phyloP scores from a whole-genome alignment of 2,329 filamentous ascomycete genomes.

The Pestalotiopsis fici region DNA sequence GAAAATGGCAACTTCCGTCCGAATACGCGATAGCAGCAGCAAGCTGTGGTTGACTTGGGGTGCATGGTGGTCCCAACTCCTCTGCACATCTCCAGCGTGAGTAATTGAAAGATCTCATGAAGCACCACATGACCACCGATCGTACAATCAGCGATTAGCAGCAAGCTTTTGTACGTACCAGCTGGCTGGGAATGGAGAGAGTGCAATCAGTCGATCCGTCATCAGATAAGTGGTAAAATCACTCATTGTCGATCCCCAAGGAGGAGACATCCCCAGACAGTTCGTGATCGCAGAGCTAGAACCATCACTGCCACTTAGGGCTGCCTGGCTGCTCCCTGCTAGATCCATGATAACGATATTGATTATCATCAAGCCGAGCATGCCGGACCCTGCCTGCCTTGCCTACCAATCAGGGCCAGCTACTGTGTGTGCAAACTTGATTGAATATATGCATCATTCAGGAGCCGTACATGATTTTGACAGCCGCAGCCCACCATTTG shows the following conservation, averaged over 20 bases:
- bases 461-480: not conserved
- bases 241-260: not conserved
- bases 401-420: not conserved
- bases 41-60: no score
- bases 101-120: not conserved
- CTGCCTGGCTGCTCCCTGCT: not conserved
- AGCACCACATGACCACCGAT: not conserved
- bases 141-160: not conserved
- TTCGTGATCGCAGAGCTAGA: not conserved
- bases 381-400: not conserved
- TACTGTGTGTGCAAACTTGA: not conserved
- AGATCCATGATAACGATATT: not conserved
- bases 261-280: not conserved
- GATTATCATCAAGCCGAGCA: not conserved
- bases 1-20: not conserved
- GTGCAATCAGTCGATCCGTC: not conserved
- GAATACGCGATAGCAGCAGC: not conserved
- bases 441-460: not conserved
- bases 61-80: not conserved
- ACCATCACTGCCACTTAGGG: not conserved
- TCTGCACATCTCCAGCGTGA: not conserved
- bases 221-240: not conserved
- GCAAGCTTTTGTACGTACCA: not conserved
- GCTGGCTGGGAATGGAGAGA: not conserved
- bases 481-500: not conserved